phyloP scores from a whole-genome alignment of 2,329 filamentous ascomycete species.

The Aspergillus sp. region DNA sequence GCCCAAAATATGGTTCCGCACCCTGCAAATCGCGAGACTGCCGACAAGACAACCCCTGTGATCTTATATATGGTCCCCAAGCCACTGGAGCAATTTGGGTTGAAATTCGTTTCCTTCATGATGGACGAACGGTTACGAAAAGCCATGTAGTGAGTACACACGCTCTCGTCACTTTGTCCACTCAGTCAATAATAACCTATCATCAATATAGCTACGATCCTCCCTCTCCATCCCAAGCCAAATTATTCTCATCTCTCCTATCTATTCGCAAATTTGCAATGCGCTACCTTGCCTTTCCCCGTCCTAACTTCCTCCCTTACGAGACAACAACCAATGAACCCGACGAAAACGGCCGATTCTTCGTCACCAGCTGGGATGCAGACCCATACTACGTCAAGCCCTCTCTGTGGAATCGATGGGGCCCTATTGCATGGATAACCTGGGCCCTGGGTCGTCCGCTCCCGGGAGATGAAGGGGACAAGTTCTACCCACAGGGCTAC shows the following conservation, averaged over 20 bases:
- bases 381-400: slow-evolving; percentile 62
- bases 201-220: slow-evolving; percentile 31
- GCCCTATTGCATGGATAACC: slow-evolving; percentile 50
- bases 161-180: background rate
- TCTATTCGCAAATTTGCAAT: slow-evolving; percentile 51
- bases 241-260: slow-evolving; percentile 46
- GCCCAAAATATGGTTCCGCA: slow-evolving; percentile 53
- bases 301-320: slow-evolving; percentile 39
- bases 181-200: background rate
- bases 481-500: slow-evolving; percentile 47
- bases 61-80: slow-evolving; percentile 54
- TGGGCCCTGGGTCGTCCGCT: slow-evolving; percentile 42
- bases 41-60: slow-evolving; percentile 56
- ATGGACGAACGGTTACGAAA: slow-evolving; percentile 61
- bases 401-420: slow-evolving; percentile 60
- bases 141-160: slow-evolving; percentile 58
- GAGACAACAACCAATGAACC: slow-evolving; percentile 40
- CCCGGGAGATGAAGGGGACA: slow-evolving; percentile 44
- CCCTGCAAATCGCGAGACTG: slow-evolving; percentile 47
- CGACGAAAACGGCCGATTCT: slow-evolving; percentile 52
- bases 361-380: slow-evolving; percentile 50
- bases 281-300: slow-evolving; percentile 57
- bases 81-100: slow-evolving; percentile 42
- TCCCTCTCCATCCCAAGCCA: slow-evolving; percentile 27
- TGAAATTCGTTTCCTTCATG: slow-evolving; percentile 52